Evolutionary conservation across 2,329 filamentous ascomycete genomes (phyloP).

Genomic region (Exophiala phaeomuriformis): DNA sequence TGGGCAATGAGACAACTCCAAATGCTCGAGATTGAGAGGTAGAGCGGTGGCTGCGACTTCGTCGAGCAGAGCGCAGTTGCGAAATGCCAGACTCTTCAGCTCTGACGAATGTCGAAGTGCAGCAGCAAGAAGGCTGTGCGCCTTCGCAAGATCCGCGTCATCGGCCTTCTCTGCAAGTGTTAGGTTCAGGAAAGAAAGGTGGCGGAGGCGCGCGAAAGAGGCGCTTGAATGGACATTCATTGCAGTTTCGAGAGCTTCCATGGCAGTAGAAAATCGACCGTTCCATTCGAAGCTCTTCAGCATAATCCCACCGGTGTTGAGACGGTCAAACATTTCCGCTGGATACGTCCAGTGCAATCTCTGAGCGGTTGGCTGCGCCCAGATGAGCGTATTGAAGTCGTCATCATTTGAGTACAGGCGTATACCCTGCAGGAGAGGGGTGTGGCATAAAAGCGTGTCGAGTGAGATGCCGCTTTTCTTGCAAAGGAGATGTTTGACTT

Average conservation of each 20-base stretch:
- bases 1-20: slow-evolving; percentile 74
- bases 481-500: slow-evolving; percentile 53
- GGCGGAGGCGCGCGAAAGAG: slow-evolving; percentile 44
- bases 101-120: slow-evolving; percentile 43
- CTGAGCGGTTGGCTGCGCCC: slow-evolving; percentile 27
- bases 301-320: slow-evolving; percentile 46
- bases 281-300: slow-evolving; percentile 53
- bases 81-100: slow-evolving; percentile 62
- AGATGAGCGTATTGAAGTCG: slow-evolving; percentile 27
- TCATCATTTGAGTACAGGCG: slow-evolving; percentile 67
- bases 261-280: slow-evolving; percentile 38
- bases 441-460: slow-evolving; percentile 51
- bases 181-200: slow-evolving; percentile 36
- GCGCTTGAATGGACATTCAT: slow-evolving; percentile 47
- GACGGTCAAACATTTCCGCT: slow-evolving; percentile 54
- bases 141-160: slow-evolving; percentile 10
- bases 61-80: slow-evolving; percentile 66
- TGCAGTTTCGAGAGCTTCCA: slow-evolving; percentile 38
- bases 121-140: slow-evolving; percentile 34
- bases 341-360: slow-evolving; percentile 61
- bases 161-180: slow-evolving; percentile 19
- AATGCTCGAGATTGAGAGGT: slow-evolving; percentile 56
- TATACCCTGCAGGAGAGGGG: slow-evolving; percentile 61
- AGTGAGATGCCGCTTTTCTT: slow-evolving; percentile 52
- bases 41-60: slow-evolving; percentile 60